phyloP scores from a whole-genome alignment of 495 filamentous ascomycete species.

The Trichoderma virens region DNA sequence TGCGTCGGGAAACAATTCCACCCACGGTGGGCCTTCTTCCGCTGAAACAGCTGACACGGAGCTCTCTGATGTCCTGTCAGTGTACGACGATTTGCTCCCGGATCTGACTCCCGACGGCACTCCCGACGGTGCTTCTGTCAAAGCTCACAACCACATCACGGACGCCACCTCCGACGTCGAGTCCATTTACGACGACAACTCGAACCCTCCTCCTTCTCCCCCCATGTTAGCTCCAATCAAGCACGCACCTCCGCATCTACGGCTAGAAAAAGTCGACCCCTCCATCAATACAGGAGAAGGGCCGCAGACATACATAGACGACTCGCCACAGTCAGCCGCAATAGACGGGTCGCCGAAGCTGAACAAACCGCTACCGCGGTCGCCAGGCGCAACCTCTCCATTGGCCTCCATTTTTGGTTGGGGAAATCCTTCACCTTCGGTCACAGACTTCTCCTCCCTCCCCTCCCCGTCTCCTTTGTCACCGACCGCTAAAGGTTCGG shows the following conservation, averaged over 20 bases:
- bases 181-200: constrained; percentile 22
- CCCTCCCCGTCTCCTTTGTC: constrained; percentile 33
- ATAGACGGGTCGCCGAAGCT: constrained; percentile 27
- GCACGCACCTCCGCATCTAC: constrained; percentile 42
- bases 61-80: constrained; percentile 5
- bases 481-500: constrained; percentile 21
- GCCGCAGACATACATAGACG: constrained; percentile 12
- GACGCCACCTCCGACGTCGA: constrained; percentile 28
- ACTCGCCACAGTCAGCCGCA: constrained; percentile 15
- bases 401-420: constrained; percentile 47
- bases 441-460: constrained; percentile 44
- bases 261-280: constrained; percentile 27
- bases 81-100: neutral
- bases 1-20: constrained; percentile 4
- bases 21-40: neutral
- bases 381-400: constrained; percentile 40
- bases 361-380: constrained; percentile 46
- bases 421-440: constrained; percentile 39
- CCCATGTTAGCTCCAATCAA: constrained; percentile 39
- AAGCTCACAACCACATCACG: constrained; percentile 24
- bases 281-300: constrained; percentile 17
- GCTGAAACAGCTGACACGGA: constrained; percentile 4
- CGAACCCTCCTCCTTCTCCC: constrained; percentile 17
- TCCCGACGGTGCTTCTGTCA: constrained; percentile 16
- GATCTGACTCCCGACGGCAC: constrained; percentile 8